A percentile compares a stretch with the other conserved stretches of the same genome.
These are phyloP conservation scores for Gaeumannomyces sp. DNA, from an alignment of 2,329 filamentous ascomycete species.

Conservation along the genomic window DNA sequence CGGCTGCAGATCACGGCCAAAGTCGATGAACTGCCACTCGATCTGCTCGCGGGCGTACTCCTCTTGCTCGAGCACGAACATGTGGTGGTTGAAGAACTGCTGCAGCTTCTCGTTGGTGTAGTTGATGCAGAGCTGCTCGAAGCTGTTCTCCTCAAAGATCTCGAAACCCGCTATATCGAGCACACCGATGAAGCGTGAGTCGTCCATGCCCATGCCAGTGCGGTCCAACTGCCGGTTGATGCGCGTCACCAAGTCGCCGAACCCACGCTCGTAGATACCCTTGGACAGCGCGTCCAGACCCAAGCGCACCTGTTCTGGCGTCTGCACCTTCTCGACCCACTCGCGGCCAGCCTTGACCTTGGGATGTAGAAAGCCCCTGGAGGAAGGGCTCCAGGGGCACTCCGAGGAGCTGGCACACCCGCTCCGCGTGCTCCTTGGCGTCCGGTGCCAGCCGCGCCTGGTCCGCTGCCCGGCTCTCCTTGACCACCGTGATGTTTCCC, in stretches of 20 bases:
- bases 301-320: slow-evolving; percentile 89
- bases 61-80: slow-evolving; percentile 98
- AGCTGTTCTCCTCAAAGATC: slow-evolving; percentile 97
- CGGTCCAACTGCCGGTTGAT: slow-evolving; percentile 91
- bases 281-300: slow-evolving; percentile 88
- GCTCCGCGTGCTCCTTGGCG: slow-evolving; percentile 66
- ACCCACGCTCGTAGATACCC: slow-evolving; percentile 94
- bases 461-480: slow-evolving; percentile 85
- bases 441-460: slow-evolving; percentile 79
- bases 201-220: slow-evolving; percentile 74
- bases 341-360: slow-evolving; percentile 92
- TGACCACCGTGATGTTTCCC: slow-evolving; percentile 83
- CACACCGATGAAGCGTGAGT: slow-evolving; percentile 94
- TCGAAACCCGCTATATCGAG: slow-evolving; percentile 99
- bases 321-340: slow-evolving; percentile 98
- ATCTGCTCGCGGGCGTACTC: slow-evolving; percentile 97
- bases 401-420: slow-evolving; percentile 77
- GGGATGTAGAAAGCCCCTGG: slow-evolving; percentile 81
- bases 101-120: slow-evolving; percentile 99
- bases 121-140: slow-evolving; percentile 98
- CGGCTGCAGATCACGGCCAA: slow-evolving; percentile 91
- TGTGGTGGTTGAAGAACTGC: slow-evolving; percentile 99
- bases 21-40: slow-evolving; percentile 99
- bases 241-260: slow-evolving; percentile 83
- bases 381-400: slow-evolving; percentile 81